Evolutionary conservation across 495 filamentous ascomycete genomes (phyloP), one percentile per base, ranked within the genome.

Genomic region (Hypoxylon lienhwacheense): DNA sequence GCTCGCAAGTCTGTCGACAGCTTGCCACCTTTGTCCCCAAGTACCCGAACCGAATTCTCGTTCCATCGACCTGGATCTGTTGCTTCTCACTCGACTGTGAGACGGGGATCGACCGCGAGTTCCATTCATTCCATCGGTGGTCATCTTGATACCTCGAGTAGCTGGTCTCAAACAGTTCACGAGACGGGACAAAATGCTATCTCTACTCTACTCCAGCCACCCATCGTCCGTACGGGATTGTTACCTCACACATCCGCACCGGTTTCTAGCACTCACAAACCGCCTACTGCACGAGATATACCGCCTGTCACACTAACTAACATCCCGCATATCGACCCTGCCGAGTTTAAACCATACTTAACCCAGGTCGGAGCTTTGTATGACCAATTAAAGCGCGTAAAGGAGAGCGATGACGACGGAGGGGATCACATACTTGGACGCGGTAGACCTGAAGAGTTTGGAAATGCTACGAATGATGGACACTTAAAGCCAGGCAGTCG

Each of bases 271-370:
- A 74, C 84, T 28, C 89, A 90, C 60, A 91, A 85, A 48, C 84
- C 88, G 4, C 93, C 93, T 0, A 91, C 89, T n/a, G 76, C 91
- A 5, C 83, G 82, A 71, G 93, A 99, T 67, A 99, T 99, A 37
- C 91, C 93, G 0, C 92, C 93, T 0, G 93, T 99, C 5, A 87
- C 89, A 0, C 75, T 99, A 45, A 91, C 92, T 4, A 95, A 95
- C 48, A 91, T 97, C 41, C 82, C 85, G 1, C 87, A 87, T 59
- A 79, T 97, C 24, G 89, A 97, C 11, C 64, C 82, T 0, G 81
- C 85, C 47, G 84, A 82, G 15, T 97, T 99, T 69, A 83, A 83
- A 32, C 76, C 86, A 1, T 99, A 97, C 66, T 73, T 99, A 2
- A 77, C 84, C 1, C 86, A 93, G 66, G 86, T 93, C 16, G 88